These are phyloP conservation scores for Saturnispora sekii DNA, from an alignment of 805 yeast genomes.

Conservation along the genomic window DNA sequence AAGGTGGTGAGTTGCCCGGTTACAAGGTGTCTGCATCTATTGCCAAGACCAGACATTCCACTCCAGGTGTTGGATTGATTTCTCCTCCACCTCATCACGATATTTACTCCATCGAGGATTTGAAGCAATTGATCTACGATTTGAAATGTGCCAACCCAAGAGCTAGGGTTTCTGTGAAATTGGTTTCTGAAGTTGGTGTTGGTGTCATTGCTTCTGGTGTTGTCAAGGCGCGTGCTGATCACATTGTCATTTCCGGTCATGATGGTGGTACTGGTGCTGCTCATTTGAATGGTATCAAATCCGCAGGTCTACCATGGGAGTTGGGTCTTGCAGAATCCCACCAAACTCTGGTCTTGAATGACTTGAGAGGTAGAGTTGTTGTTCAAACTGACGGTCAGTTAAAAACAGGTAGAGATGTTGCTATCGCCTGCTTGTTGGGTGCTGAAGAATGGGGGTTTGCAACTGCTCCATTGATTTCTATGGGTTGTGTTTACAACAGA, in stretches of 20 bases:
- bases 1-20: conserved; percentile 98
- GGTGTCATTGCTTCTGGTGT: conserved; percentile 99
- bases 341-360: conserved; percentile 92
- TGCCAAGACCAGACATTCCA: conserved; percentile 93
- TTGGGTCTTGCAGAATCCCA: conserved; percentile 97
- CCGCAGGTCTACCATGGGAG: conserved; percentile 99
- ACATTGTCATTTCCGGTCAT: conserved; percentile 90
- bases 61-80: conserved; percentile 92
- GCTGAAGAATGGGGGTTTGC: conserved; percentile 99
- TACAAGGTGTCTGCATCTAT: conserved; percentile 80
- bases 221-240: conserved; percentile 97
- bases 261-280: conserved; percentile 99
- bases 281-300: conserved; percentile 91
- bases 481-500: conserved; percentile 97
- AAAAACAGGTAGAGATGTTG: conserved; percentile 94
- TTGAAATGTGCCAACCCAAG: conserved; percentile 95
- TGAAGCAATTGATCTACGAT: conserved; percentile 93
- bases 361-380: conserved; percentile 88
- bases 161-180: conserved; percentile 91
- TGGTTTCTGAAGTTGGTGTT: conserved; percentile 97
- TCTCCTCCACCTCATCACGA: conserved; percentile 99
- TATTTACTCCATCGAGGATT: conserved; percentile 94
- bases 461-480: conserved; percentile 89
- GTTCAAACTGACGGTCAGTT: conserved; percentile 98
- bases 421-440: conserved; percentile 90